Percentiles rank a stretch among this genome's conserved stretches.
Evolutionary conservation across 2,329 filamentous ascomycete genomes (phyloP).

Genomic region (Cladosporium austrohemisphaericum): DNA sequence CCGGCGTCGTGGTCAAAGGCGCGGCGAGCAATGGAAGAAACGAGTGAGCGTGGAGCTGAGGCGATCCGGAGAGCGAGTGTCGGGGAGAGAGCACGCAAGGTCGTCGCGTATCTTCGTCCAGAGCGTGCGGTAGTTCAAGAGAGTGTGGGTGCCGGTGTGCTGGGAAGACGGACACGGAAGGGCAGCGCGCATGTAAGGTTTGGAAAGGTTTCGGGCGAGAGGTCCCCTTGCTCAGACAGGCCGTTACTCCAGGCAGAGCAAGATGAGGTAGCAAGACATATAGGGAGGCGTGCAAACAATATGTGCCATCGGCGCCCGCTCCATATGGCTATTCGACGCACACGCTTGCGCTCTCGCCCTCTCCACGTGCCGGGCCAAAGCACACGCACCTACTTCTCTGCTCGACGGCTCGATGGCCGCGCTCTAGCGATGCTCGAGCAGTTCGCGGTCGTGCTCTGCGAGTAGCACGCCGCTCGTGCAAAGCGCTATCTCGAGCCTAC

Average conservation of each 20-base stretch:
- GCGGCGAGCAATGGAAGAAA: not conserved
- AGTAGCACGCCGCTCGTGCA: constrained; percentile 2
- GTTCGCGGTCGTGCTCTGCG: not conserved
- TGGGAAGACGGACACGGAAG: too few relatives aligned
- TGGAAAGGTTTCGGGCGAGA: not conserved
- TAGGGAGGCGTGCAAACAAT: constrained; percentile 4
- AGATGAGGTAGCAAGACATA: constrained; percentile 10
- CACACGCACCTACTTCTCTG: not conserved
- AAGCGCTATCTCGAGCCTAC: not conserved
- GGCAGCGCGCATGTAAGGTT: constrained; percentile 9
- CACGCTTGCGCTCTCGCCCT: not conserved
- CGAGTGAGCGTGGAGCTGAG: not conserved
- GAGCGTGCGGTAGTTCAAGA: too few relatives aligned
- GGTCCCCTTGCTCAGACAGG: constrained; percentile 15
- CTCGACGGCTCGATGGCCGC: not conserved
- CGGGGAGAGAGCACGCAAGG: constrained; percentile 2
- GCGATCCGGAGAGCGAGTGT: not conserved
- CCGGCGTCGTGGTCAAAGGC: too few relatives aligned
- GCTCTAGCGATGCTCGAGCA: not conserved
- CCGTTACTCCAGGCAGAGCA: not conserved
- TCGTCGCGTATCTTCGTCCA: too few relatives aligned
- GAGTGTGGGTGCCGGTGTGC: too few relatives aligned
- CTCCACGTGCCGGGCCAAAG: constrained; percentile 14
- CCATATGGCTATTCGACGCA: too few relatives aligned
- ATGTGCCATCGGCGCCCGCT: not conserved